These are phyloP conservation scores for Abortiporus biennis DNA, from an alignment of 1,284 basidiomycete genomes.

Conservation along the genomic window DNA sequence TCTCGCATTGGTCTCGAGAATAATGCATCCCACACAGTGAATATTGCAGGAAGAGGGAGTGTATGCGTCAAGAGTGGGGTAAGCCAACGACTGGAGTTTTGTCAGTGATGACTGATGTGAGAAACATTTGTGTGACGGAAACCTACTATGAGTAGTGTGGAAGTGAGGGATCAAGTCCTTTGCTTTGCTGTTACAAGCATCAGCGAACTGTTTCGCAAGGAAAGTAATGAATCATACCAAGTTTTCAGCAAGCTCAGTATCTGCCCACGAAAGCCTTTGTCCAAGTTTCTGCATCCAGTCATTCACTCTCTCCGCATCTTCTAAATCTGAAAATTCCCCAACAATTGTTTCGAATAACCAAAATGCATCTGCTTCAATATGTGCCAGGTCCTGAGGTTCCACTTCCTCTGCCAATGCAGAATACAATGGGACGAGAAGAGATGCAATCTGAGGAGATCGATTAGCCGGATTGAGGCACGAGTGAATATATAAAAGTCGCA, in stretches of 20 bases:
- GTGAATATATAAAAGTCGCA: constrained; percentile 71
- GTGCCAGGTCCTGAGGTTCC: constrained; percentile 51
- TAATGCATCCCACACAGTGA: constrained; percentile 65
- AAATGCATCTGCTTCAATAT: constrained; percentile 74
- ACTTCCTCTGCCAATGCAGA: constrained; percentile 54
- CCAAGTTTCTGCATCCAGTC: constrained; percentile 61
- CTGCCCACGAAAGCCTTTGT: constrained; percentile 58
- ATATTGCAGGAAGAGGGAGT: constrained; percentile 51
- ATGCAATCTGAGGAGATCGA: constrained; percentile 58
- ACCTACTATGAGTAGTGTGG: constrained; percentile 80
- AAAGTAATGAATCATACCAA: constrained; percentile 41
- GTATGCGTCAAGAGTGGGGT: constrained; percentile 70
- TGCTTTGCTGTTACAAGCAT: constrained; percentile 35
- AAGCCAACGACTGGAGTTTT: constrained; percentile 76
- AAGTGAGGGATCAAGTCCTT: constrained; percentile 62
- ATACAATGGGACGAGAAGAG: constrained; percentile 66
- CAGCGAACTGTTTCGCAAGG: background rate
- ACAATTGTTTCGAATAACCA: constrained; percentile 75
- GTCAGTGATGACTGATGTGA: background rate
- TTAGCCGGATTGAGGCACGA: constrained; percentile 67
- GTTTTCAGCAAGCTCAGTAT: constrained; percentile 52
- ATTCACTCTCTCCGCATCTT: constrained; percentile 55
- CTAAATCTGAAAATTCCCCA: constrained; percentile 65
- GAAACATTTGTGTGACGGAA: constrained; percentile 1
- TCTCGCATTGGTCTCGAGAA: constrained; percentile 54